Base-by-base conservation (phyloP, 441 rosid genomes). In the Mallotus japonicus region DNA sequence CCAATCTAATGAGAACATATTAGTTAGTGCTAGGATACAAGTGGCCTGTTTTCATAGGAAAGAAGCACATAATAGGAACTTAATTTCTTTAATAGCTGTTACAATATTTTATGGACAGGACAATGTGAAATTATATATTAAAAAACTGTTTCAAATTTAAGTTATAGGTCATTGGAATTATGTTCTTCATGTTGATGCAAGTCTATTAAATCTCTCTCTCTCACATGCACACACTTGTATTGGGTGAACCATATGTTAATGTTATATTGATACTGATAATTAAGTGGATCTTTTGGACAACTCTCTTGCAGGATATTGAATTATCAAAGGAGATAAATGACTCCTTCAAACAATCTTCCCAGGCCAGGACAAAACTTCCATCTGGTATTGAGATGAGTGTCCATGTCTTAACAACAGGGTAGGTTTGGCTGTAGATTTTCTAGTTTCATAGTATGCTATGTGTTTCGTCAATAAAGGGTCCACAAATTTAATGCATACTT, bases 351-450 rank as follows among this genome's bases (percentile, higher is more conserved):
- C 97, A 89, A 79, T 96, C 99, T 46, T 90, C 98, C n/a, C 99
- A 93, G 82, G 99, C 98, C 54, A 85, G 99, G 87, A 87, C 97
- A 74, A 96, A 96, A 84, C 90, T 93, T 69, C 99, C 98, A 53
- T 89, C 97, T 0, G 97, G 99, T 66, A 93, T 93, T 78, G 99
- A 96, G 86, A 87, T 96, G 98, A 96, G 97, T 78, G 99, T 96
- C 74, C 98, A 93, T 72, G 97, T 96, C 73, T 86, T 96, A 78
- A 96, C 97, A 71, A 93, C 99, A 47, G 99, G 99, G 98, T 93
- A 80, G 49, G 85, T 76, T 72, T 74, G 51, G 69, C 74, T 70
- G 72, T 67, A 67, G 11, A 40, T 62, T 55, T 67, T 32, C 75
- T 63, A 49, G 67, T 61, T 65, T 69, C 57, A 61, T 76, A 34